Evolutionary conservation across 2,329 filamentous ascomycete species (phyloP).

Genomic region (Pseudopithomyces chartarum): DNA sequence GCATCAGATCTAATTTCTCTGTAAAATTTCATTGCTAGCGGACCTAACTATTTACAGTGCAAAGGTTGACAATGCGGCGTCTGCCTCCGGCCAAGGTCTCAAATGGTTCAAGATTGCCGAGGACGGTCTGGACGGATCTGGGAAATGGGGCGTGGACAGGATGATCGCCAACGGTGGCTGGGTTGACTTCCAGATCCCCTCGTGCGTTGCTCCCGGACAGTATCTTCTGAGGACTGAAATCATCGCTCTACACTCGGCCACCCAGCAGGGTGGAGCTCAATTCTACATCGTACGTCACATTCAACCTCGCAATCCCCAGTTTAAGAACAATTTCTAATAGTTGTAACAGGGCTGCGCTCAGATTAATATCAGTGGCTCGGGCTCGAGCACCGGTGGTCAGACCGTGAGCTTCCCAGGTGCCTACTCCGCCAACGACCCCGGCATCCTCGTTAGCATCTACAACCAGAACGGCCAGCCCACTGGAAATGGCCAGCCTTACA

Average conservation of each 20-base stretch:
- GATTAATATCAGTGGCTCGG: conserved; percentile 38
- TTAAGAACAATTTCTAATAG: neutral
- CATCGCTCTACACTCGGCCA: conserved; percentile 46
- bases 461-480: conserved; percentile 16
- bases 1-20: neutral
- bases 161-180: conserved; percentile 55
- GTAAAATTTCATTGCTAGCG: conserved; percentile 1
- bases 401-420: conserved; percentile 34
- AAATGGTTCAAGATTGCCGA: conserved; percentile 52
- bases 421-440: conserved; percentile 27
- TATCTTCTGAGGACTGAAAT: conserved; percentile 50
- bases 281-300: conserved; percentile 34
- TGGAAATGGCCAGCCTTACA: conserved; percentile 41
- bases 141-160: conserved; percentile 56
- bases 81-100: conserved; percentile 41
- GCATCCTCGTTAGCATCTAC: conserved; percentile 25
- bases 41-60: conserved; percentile 23
- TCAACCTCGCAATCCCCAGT: neutral
- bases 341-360: conserved; percentile 41
- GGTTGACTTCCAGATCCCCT: conserved; percentile 43
- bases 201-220: conserved; percentile 33
- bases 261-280: conserved; percentile 39
- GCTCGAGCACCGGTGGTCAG: conserved; percentile 28
- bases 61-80: conserved; percentile 48
- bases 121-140: conserved; percentile 45